Conservation (phyloP, 202 grass and related monocot genomes). For the Digitaria exilis region DNA sequence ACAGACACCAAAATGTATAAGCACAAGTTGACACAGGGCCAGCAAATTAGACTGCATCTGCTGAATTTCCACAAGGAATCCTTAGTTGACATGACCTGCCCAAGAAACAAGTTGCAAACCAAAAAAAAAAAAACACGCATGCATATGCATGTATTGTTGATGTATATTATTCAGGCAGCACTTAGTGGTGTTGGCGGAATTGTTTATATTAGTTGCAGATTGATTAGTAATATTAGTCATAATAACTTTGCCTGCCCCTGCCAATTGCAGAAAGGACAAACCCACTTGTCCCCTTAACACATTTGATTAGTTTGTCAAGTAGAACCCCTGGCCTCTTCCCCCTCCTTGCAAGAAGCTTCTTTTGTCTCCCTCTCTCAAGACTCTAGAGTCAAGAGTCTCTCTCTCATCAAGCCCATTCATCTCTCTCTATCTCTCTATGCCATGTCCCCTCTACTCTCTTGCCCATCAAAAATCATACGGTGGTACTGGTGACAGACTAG, state of each 20-base stretch:
- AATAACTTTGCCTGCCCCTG: conserved; percentile 31
- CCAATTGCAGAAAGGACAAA: conserved; percentile 46
- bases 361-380: conserved; percentile 3
- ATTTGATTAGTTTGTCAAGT: conserved; percentile 38
- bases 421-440: too few species aligned
- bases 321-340: conserved; percentile 11
- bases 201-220: conserved; percentile 8
- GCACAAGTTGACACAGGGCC: conserved; percentile 19
- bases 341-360: conserved; percentile 48
- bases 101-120: conserved; percentile 31
- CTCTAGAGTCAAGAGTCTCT: too few species aligned
- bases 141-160: conserved; percentile 14
- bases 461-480: background rate
- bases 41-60: conserved; percentile 21
- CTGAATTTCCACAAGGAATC: background rate
- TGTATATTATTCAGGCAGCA: conserved; percentile 35
- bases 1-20: background rate
- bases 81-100: conserved; percentile 40
- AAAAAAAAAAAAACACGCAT: background rate
- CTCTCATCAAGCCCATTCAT: conserved; percentile 21
- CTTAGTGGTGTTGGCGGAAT: conserved; percentile 13
- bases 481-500: background rate
- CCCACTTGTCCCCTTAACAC: conserved; percentile 29
- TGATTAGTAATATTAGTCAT: conserved; percentile 37
- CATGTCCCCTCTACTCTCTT: background rate